phyloP scores from a whole-genome alignment of 192 early-diverging fungal species.

The Coemansia erecta region DNA sequence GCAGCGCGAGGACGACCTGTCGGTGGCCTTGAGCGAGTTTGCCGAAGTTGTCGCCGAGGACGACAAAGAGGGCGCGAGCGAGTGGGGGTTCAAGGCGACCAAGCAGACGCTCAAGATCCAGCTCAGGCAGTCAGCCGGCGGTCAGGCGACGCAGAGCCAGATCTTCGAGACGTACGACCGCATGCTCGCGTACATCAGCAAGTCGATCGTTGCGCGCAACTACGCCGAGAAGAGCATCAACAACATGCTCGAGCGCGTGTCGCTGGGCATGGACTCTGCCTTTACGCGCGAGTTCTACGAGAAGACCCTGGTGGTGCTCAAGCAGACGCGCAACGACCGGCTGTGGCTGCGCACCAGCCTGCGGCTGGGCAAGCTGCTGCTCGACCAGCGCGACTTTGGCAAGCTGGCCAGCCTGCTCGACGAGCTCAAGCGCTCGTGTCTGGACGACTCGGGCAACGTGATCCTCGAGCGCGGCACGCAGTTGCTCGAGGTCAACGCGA shows the following conservation, averaged over 20 bases:
- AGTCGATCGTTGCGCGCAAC: slow-evolving; percentile 25
- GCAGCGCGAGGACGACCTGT: slow-evolving; percentile 28
- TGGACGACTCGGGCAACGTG: slow-evolving; percentile 15
- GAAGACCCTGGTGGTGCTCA: slow-evolving; percentile 28
- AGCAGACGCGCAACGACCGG: slow-evolving; percentile 36
- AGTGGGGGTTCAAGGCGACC: slow-evolving; percentile 51
- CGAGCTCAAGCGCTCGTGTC: slow-evolving; percentile 20
- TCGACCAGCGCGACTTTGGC: slow-evolving; percentile 26
- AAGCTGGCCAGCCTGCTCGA: slow-evolving; percentile 19
- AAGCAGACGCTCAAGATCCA: slow-evolving; percentile 45
- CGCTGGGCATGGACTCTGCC: slow-evolving; percentile 3
- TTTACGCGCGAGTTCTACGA: slow-evolving; percentile 28
- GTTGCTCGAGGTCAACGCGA: slow-evolving; percentile 86
- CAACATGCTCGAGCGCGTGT: slow-evolving; percentile 42
- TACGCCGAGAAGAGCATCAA: slow-evolving; percentile 52
- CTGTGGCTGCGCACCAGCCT: slow-evolving; percentile 46
- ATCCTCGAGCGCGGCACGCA: slow-evolving; percentile 88
- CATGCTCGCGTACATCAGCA: slow-evolving; percentile 38
- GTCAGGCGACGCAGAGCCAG: not conserved
- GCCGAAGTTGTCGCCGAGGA: slow-evolving; percentile 20
- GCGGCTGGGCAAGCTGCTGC: slow-evolving; percentile 30
- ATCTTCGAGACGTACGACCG: slow-evolving; percentile 20
- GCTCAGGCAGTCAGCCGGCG: slow-evolving; percentile 13
- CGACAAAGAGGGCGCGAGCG: slow-evolving; percentile 7
- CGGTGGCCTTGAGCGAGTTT: slow-evolving; percentile 28